Base-by-base conservation (phyloP, 179 eudicot genomes). In the Patellifolia procumbens region DNA sequence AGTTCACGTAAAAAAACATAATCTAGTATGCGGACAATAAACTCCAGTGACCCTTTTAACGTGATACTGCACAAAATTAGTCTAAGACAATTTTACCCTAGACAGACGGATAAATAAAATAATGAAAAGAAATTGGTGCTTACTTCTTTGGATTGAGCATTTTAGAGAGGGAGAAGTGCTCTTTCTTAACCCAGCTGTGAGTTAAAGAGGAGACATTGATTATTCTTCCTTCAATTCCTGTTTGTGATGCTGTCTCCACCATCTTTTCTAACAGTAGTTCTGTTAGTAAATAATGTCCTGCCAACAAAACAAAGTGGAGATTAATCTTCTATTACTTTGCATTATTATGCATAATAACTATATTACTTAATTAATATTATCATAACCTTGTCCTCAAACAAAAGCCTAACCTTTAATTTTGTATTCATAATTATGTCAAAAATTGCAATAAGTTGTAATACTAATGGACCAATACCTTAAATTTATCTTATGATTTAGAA, bases 211-310 rank as follows among this genome's bases (percentile, higher is more conserved):
- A 88, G 65, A 94, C 88, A 81, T 92, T 94, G 60, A 94, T 86
- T 71, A 94, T 92, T 76, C 94, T 84, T 64, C 98, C 98, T 86
- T 91, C 71, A 46, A 91, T 85, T 29, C 94, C 87, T 4, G 78
- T 84, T 68, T 81, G 74, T 75, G 85, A 82, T 26, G 97, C 98
- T 55, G 98, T 94, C 81, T 91, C 93, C 80, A 92, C 87, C 96
- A 94, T 94, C 83, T 86, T 94, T 61, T 91, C 97, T 15, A 94
- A 63, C 79, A 94, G 81, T 82, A 94, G 34, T 46, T 94, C 97
- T 73, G 98, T 94, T 68, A 94, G 71, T 46, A 92, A 77, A 80
- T 91, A 94, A 85, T 91, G 98, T n/a, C 98, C 98, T 94, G 92
- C 88, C 80, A 71, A 68, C 58, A 68, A 46, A 28, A 68, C 16